These are phyloP conservation scores for Naganishia antarctica DNA, from an alignment of 768 basidiomycete species.

Conservation along the genomic window DNA sequence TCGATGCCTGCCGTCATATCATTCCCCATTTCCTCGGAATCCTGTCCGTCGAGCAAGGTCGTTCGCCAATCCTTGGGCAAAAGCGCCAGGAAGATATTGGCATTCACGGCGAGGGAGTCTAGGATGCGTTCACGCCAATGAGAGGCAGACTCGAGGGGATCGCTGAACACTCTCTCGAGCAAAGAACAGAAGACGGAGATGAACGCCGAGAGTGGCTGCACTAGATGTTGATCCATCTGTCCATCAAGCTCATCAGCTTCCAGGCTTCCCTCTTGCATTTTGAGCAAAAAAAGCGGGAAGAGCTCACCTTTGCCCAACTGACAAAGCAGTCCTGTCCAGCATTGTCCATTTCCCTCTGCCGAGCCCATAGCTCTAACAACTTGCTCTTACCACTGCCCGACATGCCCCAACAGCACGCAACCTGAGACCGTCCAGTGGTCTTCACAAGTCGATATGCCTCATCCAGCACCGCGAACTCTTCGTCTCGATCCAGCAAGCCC, in stretches of 20 bases:
- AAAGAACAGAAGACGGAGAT: conserved; percentile 40
- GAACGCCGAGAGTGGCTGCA: conserved; percentile 58
- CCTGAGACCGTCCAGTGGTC: conserved; percentile 9
- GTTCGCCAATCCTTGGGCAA: conserved; percentile 33
- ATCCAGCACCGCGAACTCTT: conserved; percentile 16
- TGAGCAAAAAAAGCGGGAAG: neutral
- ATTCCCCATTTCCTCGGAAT: neutral
- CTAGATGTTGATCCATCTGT: conserved; percentile 57
- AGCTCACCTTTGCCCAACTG: conserved; percentile 22
- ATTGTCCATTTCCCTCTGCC: conserved; percentile 17
- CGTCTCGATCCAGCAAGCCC: conserved; percentile 17
- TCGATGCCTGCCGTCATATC: conserved; percentile 13
- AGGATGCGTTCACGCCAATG: conserved; percentile 35
- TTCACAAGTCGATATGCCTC: conserved; percentile 17
- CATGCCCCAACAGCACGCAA: conserved; percentile 19
- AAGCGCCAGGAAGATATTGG: conserved; percentile 33
- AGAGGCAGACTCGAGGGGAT: conserved; percentile 37
- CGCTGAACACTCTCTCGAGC: conserved; percentile 39
- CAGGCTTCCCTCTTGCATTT: too few relatives aligned
- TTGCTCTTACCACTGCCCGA: conserved; percentile 24
- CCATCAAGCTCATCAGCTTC: neutral
- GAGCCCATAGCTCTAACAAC: conserved; percentile 25
- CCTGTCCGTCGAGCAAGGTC: conserved; percentile 16
- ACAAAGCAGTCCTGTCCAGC: conserved; percentile 26
- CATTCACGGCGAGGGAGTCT: conserved; percentile 32